Percentiles rank a stretch among this genome's conserved stretches.
These are phyloP conservation scores for Wickerhamiella spandovensis DNA, from an alignment of 805 yeast species.

Conservation along the genomic window DNA sequence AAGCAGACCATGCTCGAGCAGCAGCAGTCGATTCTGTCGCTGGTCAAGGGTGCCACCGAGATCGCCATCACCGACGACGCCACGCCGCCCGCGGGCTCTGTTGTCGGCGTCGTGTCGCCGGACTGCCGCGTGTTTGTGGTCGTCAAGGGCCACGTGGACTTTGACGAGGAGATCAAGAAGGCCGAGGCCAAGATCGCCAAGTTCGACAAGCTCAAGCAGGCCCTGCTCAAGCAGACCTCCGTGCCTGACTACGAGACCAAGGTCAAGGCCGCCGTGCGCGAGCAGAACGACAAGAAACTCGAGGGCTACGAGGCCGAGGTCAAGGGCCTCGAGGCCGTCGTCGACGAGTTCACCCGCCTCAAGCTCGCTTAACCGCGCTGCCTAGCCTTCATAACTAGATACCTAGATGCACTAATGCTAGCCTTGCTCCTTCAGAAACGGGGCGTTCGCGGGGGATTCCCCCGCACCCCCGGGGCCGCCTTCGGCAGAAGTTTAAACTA, in stretches of 20 bases:
- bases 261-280: constrained; percentile 73
- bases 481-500: too few relatives aligned
- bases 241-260: constrained; percentile 72
- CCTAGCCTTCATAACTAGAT: too few relatives aligned
- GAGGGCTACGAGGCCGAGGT: constrained; percentile 74
- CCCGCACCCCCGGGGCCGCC: too few relatives aligned
- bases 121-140: constrained; percentile 75
- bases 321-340: constrained; percentile 77
- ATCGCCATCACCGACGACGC: constrained; percentile 48
- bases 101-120: constrained; percentile 66
- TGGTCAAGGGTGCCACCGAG: constrained; percentile 79
- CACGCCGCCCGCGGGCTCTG: constrained; percentile 81
- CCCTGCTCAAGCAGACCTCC: constrained; percentile 54
- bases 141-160: constrained; percentile 89
- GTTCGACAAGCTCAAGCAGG: constrained; percentile 43
- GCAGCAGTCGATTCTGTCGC: constrained; percentile 74
- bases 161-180: constrained; percentile 80
- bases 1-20: constrained; percentile 50
- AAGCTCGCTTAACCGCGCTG: constrained; percentile 6
- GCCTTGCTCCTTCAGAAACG: too few relatives aligned
- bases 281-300: constrained; percentile 51
- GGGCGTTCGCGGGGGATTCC: too few relatives aligned
- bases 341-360: constrained; percentile 53
- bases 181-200: constrained; percentile 63
- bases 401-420: too few relatives aligned